Conservation (phyloP, 129 eudicot species). For the Pulicaria dysenterica region DNA sequence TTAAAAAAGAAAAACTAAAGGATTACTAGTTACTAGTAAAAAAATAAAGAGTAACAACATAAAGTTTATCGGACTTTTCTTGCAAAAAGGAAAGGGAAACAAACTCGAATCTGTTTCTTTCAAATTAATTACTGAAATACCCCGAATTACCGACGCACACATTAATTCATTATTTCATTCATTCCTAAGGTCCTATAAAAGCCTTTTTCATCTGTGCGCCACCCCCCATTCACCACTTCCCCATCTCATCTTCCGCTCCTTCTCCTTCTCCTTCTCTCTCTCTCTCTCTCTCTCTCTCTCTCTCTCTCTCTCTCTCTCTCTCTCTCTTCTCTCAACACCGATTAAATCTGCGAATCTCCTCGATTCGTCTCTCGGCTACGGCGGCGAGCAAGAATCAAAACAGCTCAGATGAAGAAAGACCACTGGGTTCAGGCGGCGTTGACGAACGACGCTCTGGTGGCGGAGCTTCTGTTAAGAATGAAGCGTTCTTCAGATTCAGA, state of each 20-base stretch:
- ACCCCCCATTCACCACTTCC: conserved; percentile 27
- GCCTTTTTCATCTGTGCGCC: conserved; percentile 30
- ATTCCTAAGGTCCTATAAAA: conserved; percentile 36
- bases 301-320: conserved; percentile 11
- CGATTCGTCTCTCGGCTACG: not conserved
- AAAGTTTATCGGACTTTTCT: too few relatives aligned
- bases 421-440: conserved; percentile 47
- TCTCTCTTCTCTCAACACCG: conserved; percentile 9
- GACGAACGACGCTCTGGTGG: conserved; percentile 47
- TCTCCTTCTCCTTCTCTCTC: conserved; percentile 14
- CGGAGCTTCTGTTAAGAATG: conserved; percentile 40
- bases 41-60: too few relatives aligned
- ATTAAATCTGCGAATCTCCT: conserved; percentile 4
- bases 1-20: too few relatives aligned
- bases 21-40: too few relatives aligned
- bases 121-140: not conserved
- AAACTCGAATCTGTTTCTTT: not conserved
- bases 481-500: conserved; percentile 38
- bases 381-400: not conserved
- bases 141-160: not conserved
- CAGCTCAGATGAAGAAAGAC: conserved; percentile 43
- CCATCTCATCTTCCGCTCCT: conserved; percentile 14
- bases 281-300: conserved; percentile 6
- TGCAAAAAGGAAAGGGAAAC: not conserved
- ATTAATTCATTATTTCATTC: conserved; percentile 16